Conservation (phyloP, 192 early-diverging fungal species). For the Spizellomyces punctatus region DNA sequence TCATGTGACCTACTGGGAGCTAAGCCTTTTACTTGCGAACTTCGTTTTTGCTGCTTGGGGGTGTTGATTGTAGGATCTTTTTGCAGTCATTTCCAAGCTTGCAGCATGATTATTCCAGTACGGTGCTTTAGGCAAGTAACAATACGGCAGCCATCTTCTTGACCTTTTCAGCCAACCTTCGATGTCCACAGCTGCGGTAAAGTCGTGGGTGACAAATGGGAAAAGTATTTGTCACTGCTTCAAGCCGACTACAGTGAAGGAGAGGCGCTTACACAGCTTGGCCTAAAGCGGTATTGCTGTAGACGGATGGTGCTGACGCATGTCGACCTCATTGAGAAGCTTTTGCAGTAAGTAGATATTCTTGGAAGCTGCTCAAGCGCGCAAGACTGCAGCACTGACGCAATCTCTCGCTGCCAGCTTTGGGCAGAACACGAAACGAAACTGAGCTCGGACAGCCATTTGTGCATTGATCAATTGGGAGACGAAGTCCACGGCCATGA, state of each 20-base stretch:
- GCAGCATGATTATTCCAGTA: constrained; percentile 93
- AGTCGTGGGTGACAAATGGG: constrained; percentile 98
- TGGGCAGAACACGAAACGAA: constrained; percentile 25
- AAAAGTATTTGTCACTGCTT: constrained; percentile 80
- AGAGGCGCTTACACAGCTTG: constrained; percentile 54
- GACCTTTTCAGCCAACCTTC: background rate
- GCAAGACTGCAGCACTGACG: too few relatives aligned
- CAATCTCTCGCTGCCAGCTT: constrained; percentile 16
- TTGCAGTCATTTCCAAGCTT: too few relatives aligned
- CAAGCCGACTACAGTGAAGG: constrained; percentile 79
- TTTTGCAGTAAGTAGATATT: constrained; percentile 81
- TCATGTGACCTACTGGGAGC: too few relatives aligned
- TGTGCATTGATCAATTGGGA: too few relatives aligned
- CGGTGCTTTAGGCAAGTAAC: constrained; percentile 80
- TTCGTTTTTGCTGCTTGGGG: too few relatives aligned
- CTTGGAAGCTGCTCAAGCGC: too few relatives aligned
- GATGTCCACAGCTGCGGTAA: constrained; percentile 76
- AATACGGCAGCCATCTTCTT: background rate
- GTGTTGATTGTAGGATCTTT: too few relatives aligned
- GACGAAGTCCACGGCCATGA: too few relatives aligned
- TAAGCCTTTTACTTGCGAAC: too few relatives aligned
- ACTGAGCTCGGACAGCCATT: background rate
- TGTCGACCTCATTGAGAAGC: constrained; percentile 97
- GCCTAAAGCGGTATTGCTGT: constrained; percentile 88
- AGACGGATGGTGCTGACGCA: constrained; percentile 97